phyloP scores from a whole-genome alignment of 1,284 basidiomycete species.

The Vanrija pseudolonga region DNA sequence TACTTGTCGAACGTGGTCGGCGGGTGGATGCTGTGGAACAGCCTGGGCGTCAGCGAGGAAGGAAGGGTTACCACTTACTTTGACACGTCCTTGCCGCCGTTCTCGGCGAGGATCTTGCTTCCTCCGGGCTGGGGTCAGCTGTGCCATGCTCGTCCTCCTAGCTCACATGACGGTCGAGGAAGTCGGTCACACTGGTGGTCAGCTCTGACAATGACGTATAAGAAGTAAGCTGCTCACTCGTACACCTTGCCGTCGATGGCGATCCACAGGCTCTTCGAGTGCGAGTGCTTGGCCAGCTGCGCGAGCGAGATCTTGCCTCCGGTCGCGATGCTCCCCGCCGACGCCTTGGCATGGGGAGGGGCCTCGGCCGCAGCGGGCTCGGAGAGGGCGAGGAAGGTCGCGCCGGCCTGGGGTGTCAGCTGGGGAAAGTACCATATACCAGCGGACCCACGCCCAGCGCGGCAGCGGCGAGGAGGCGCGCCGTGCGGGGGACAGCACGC shows the following conservation, averaged over 20 bases:
- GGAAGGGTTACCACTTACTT: conserved; percentile 7
- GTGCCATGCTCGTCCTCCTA: too few relatives aligned
- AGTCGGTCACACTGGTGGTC: conserved; percentile 26
- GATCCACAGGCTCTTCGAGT: conserved; percentile 29
- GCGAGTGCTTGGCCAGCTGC: conserved; percentile 28
- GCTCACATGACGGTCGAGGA: conserved; percentile 19
- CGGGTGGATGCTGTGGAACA: conserved; percentile 27
- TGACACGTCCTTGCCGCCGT: conserved; percentile 35
- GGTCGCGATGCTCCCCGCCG: not conserved
- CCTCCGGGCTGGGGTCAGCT: conserved; percentile 29
- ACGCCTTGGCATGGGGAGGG: not conserved
- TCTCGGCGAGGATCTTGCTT: conserved; percentile 27
- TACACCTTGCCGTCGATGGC: conserved; percentile 36
- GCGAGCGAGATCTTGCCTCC: not conserved
- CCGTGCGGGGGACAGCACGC: too few relatives aligned
- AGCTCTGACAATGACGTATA: not conserved
- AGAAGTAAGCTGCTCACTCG: conserved; percentile 20
- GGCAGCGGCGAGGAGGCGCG: not conserved
- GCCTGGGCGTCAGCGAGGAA: conserved; percentile 3
- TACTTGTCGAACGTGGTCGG: conserved; percentile 27
- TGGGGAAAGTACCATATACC: not conserved
- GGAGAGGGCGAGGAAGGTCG: not conserved
- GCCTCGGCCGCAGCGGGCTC: conserved; percentile 1
- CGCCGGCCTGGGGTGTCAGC: conserved; percentile 5
- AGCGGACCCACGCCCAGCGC: not conserved